Evolutionary conservation across 495 filamentous ascomycete species (phyloP).

Genomic region (Aspergillus carlsbadensis): DNA sequence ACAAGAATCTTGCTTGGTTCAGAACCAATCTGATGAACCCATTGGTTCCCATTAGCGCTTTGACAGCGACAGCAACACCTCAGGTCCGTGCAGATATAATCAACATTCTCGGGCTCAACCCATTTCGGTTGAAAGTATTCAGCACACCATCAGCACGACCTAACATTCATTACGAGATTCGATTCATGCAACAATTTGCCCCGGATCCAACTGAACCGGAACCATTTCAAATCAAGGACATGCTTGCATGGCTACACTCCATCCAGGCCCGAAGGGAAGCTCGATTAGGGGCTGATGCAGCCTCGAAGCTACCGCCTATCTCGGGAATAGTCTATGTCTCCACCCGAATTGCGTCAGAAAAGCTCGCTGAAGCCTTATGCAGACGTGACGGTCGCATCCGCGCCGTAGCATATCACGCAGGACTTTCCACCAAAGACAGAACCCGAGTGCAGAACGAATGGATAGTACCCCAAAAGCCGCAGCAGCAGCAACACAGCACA

Average conservation of each 20-base stretch:
- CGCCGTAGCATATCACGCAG: constrained; percentile 53
- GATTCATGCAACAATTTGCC: constrained; percentile 67
- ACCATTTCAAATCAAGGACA: constrained; percentile 58
- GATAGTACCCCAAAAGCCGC: constrained; percentile 61
- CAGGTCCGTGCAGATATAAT: constrained; percentile 80
- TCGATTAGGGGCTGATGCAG: constrained; percentile 36
- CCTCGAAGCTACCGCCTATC: constrained; percentile 59
- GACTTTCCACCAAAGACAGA: constrained; percentile 41
- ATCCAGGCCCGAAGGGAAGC: constrained; percentile 63
- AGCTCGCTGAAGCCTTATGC: constrained; percentile 54
- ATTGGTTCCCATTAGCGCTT: constrained; percentile 81
- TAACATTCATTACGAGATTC: constrained; percentile 90
- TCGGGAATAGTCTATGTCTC: constrained; percentile 90
- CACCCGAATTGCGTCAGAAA: constrained; percentile 72
- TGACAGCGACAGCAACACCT: constrained; percentile 86
- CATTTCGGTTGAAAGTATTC: constrained; percentile 64
- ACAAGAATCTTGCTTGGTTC: constrained; percentile 87
- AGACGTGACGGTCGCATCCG: constrained; percentile 33
- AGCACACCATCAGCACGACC: constrained; percentile 75
- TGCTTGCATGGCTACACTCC: constrained; percentile 69
- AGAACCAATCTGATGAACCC: constrained; percentile 72
- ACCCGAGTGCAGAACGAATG: constrained; percentile 59
- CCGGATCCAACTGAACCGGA: constrained; percentile 27
- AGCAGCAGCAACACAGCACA: constrained; percentile 2
- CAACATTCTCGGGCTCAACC: constrained; percentile 64